Evolutionary conservation across 2,329 filamentous ascomycete species (phyloP), one percentile per base, ranked within the genome.

Genomic region (Shiraia sp.): DNA sequence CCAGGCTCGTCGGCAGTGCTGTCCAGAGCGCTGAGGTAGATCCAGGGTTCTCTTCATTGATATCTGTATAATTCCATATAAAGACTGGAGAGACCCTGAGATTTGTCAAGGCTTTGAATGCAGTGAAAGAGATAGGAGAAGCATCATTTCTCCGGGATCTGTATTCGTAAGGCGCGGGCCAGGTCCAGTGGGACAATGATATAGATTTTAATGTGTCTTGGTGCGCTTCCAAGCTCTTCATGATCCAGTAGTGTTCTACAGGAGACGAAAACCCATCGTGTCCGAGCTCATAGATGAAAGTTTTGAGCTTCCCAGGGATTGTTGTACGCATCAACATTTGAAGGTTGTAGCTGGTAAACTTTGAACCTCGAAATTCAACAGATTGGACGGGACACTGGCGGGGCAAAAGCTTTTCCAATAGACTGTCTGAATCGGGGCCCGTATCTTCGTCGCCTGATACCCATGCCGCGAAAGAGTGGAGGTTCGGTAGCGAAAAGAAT

Each of bases 241-340:
- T 35, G 22, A 48, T 44, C 8, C 15, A n/a, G 23, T 15, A 10
- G 15, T 45, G 40, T 8, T 32, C 5, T 2, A 31, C 24, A 12
- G 6, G 7, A 14, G 14, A 33, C 32, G 24, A 37, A 6, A 34
- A 24, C 37, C 30, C 35, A 7, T 28, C 23, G 10, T 27, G 32
- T 4, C 42, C 41, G 4, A 49, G 19, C 14, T 49, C 42, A 36
- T 43, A 49, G 23, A 30, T 40, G 34, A 49, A 42, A 2, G 39
- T 43, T 24, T 49, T 49, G 8, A 49, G 36, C 15, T 25, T 33
- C 10, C 47, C 47, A n/a, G 47, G 47, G 1, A 40, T 46, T 9
- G 35, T 36, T 2, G 39, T 30, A 8, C 25, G 8, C 14, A 49
- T 23, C 8, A 49, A 22, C 14, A 12, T 4, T 6, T 30, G 13